These are phyloP conservation scores for Coemansia sp. DNA, from an alignment of 192 early-diverging fungal genomes.

Conservation along the genomic window DNA sequence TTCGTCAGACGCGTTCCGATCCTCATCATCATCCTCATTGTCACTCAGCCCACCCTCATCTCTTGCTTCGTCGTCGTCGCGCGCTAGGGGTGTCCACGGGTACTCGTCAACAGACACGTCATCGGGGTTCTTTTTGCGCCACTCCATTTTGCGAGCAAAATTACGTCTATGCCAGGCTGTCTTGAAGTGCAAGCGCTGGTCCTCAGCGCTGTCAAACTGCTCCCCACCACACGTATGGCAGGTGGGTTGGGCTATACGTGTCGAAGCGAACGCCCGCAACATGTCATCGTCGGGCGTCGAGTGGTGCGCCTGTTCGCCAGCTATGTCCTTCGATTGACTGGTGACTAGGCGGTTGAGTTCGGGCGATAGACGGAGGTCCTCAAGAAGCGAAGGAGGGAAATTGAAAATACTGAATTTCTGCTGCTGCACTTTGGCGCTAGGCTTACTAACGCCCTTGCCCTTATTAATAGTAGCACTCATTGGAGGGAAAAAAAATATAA, in stretches of 20 bases:
- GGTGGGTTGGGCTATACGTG: constrained; percentile 22
- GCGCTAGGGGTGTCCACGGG: constrained; percentile 32
- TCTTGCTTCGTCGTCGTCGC: not conserved
- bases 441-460: not conserved
- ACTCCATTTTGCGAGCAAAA: constrained; percentile 23
- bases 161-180: constrained; percentile 25
- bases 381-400: constrained; percentile 4
- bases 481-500: not conserved
- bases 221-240: constrained; percentile 46
- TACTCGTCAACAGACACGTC: constrained; percentile 4
- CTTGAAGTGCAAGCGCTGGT: constrained; percentile 40
- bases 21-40: not conserved
- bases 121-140: constrained; percentile 16
- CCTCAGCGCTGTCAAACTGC: constrained; percentile 24
- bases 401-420: constrained; percentile 13
- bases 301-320: not conserved
- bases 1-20: not conserved
- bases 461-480: not conserved
- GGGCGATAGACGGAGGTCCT: constrained; percentile 1
- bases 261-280: constrained; percentile 17
- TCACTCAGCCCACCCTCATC: not conserved
- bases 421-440: not conserved
- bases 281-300: not conserved
- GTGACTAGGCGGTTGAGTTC: constrained; percentile 11
- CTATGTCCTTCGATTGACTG: not conserved